Base-by-base conservation (phyloP, 129 eudicot species). In the Flaveria bidentis region DNA sequence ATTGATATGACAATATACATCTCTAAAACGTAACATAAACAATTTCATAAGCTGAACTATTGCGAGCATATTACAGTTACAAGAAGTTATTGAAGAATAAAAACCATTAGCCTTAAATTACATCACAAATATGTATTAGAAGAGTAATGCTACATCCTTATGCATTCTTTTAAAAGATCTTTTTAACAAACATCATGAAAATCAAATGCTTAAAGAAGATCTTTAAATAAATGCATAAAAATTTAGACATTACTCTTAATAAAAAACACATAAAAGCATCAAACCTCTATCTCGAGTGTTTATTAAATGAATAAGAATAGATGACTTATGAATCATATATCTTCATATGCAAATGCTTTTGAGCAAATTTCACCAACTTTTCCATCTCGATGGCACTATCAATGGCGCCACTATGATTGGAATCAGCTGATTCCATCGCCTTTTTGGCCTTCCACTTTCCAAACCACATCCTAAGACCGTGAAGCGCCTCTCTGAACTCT, bases 381-480 rank as follows among this genome's bases (percentile, higher is more conserved):
- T 82, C 88, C 71, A 87, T 78, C 73, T 87, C 88, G 36, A 66
- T 68, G 16, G 78, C 53, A 14, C 72, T 74, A 15, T 88, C 87
- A 16, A 88, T 85, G 17, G 73, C 16, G 55, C 89, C 89, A 46
- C 55, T 83, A 1, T n/a, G 78, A 69, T 88, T 82, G 15, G 81
- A 44, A 69, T 88, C 92, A 10, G 81, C 89, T 0, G 67, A 53
- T 62, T 78, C 74, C 82, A 88, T 83, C 1, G 75, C 92, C 58
- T 58, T 76, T 16, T 80, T 81, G 2, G 92, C 87, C 69, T 83
- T 85, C 92, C 92, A 88, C 80, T 87, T 60, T 28, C 81, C 78
- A 47, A 88, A 88, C 92, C 92, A 88, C 44, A 78, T 69, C n/a
- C 57, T 69, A 16, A 85, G 80, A 70, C 89, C 84, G 41, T 71